Conservation (phyloP, 2,329 filamentous ascomycete species). For the Cladorrhinum sp. region DNA sequence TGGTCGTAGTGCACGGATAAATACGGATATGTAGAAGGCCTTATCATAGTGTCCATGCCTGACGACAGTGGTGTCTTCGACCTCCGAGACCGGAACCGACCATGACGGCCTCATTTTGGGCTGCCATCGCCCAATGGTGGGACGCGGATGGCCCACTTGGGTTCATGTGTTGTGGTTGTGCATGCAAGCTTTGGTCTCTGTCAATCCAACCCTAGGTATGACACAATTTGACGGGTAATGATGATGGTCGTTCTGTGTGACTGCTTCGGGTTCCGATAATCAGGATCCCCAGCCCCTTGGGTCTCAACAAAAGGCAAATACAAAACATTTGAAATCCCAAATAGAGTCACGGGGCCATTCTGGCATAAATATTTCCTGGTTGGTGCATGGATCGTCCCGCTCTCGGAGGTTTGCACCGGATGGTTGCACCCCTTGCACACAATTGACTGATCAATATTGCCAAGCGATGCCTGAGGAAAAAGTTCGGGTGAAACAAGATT, state of each 20-base stretch:
- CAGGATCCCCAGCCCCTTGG: neutral
- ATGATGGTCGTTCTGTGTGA: neutral
- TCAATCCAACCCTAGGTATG: neutral
- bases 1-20: neutral
- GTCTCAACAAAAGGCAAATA: neutral
- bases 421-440: neutral
- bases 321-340: neutral
- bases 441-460: constrained; percentile 1
- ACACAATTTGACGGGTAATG: neutral
- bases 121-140: neutral
- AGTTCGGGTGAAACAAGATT: constrained; percentile 5
- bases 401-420: neutral
- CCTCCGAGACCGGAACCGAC: neutral
- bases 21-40: neutral
- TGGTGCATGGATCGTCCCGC: too few species aligned
- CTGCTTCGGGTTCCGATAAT: too few species aligned
- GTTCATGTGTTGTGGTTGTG: neutral
- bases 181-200: neutral
- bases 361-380: neutral
- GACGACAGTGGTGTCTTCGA: neutral
- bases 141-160: neutral
- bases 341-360: neutral
- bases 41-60: neutral
- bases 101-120: neutral
- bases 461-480: neutral